A percentile compares a stretch with the other conserved stretches of the same genome.
These are phyloP conservation scores for Corylus heterophylla DNA, from an alignment of 306 rosid species.

Conservation along the genomic window DNA sequence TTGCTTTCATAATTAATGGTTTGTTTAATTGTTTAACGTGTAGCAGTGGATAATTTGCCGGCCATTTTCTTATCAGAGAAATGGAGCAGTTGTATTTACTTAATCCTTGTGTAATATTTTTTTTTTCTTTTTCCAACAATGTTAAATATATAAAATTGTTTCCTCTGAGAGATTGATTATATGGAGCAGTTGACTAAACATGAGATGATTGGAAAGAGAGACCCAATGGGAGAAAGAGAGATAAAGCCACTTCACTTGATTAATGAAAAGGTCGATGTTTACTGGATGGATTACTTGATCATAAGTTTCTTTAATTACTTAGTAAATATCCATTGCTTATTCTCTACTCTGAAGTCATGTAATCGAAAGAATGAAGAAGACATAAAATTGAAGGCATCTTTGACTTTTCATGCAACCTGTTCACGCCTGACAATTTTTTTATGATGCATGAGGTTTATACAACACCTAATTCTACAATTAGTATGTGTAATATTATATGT, in stretches of 20 bases:
- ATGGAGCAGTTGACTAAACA: too few species aligned
- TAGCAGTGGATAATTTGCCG: neutral
- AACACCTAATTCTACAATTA: too few species aligned
- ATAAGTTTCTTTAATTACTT: neutral
- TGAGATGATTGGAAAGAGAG: too few species aligned
- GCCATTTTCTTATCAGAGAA: neutral
- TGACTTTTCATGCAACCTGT: neutral
- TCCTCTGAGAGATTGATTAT: too few species aligned
- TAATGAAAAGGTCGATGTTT: neutral
- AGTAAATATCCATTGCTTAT: neutral
- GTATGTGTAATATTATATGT: too few species aligned
- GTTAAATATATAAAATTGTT: too few species aligned
- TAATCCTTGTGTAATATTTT: neutral
- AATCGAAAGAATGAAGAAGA: neutral
- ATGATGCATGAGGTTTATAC: too few species aligned
- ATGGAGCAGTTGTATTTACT: neutral
- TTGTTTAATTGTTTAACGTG: neutral
- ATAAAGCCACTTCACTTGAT: neutral
- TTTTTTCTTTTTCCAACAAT: neutral
- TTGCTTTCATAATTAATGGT: neutral
- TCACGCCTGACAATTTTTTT: too few species aligned
- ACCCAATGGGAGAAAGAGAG: too few species aligned
- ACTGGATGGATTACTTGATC: too few species aligned
- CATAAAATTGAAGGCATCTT: neutral
- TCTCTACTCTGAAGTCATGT: neutral